Evolutionary conservation across 805 yeast species (phyloP).

Genomic region (Candida palmyrensis): DNA sequence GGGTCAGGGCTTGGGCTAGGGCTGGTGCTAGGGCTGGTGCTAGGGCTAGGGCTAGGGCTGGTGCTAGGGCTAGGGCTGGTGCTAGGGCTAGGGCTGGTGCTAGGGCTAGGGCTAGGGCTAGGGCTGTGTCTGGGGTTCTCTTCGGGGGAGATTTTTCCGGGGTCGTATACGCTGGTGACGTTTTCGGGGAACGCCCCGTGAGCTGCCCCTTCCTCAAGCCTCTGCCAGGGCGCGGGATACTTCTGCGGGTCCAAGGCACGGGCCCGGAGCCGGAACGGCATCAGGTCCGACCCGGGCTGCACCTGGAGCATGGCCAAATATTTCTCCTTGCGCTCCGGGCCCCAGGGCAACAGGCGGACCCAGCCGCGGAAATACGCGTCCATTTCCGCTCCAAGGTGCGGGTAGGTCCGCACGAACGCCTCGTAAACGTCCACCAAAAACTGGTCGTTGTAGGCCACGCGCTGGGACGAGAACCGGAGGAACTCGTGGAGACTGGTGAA

Average conservation of each 20-base stretch:
- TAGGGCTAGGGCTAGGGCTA: too few species aligned
- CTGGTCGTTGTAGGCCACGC: conserved; percentile 16
- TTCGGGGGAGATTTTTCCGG: too few species aligned
- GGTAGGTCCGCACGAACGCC: conserved; percentile 28
- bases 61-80: too few species aligned
- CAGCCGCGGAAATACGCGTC: conserved; percentile 13
- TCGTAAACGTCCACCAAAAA: conserved; percentile 22
- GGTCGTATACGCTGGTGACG: too few species aligned
- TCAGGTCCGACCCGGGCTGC: neutral
- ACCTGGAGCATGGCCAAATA: neutral
- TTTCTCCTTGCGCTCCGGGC: neutral
- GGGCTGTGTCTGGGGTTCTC: too few species aligned
- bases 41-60: neutral
- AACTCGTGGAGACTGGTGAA: conserved; percentile 25
- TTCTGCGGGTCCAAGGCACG: neutral
- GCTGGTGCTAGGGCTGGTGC: neutral
- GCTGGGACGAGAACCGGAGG: conserved; percentile 12
- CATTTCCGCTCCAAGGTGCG: conserved; percentile 23
- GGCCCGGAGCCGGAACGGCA: neutral
- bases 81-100: too few species aligned
- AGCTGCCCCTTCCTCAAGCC: too few species aligned
- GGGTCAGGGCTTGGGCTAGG: neutral
- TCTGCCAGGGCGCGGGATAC: neutral
- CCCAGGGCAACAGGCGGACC: conserved; percentile 3
- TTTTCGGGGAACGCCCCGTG: too few species aligned